Base-by-base conservation (phyloP, 108 stramenopile genomes). In the Pseudonitzschia delicatissima region DNA sequence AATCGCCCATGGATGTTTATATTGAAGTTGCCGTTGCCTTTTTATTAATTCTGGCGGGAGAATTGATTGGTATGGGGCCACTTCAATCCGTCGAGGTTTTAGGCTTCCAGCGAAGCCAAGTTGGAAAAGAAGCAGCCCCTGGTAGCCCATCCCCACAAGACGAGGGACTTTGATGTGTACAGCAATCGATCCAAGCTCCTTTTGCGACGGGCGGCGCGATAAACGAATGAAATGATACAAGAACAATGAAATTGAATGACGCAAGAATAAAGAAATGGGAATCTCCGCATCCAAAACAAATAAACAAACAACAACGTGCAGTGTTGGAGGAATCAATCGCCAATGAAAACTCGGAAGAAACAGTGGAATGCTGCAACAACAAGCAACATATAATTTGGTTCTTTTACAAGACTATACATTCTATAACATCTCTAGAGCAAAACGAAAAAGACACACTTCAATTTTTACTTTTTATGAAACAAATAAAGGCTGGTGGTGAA, bases 91-190 rank as follows among this genome's bases (percentile, higher is more conserved):
- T 69, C 0, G 72, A 66, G 63, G 39, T 44, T 39, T 48, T 49
- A 35, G 45, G 51, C n/a, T 15, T 39, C 49, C 20, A 12, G 15
- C 18, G 59, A 26, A 61, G 12, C 33, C 9, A 35, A 31, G 25
- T 36, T 1, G 13, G 31, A 5, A 44, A 51, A 53, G 25, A 53
- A 45, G 31, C 33, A 52, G 48, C 67, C 73, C 20, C 45, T 82
- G 9, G 59, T 42, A 13, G 82, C 82, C 0, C 78, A 78, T 17
- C 45, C 60, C 13, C 72, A 73, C 51, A 45, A 37, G 27, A 73
- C 82, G 29, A 45, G 82, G 32, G 74, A 79, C 48, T 83, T 83
- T 71, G 82, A 83, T 66, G 67, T 79, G 32, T 83, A 83, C 45
- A 40, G 69, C 25, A 51, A 68, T 20, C 71, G 78, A 26, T 45